These are phyloP conservation scores for Tremella mesenterica DNA, from an alignment of 768 basidiomycete genomes.

Conservation along the genomic window DNA sequence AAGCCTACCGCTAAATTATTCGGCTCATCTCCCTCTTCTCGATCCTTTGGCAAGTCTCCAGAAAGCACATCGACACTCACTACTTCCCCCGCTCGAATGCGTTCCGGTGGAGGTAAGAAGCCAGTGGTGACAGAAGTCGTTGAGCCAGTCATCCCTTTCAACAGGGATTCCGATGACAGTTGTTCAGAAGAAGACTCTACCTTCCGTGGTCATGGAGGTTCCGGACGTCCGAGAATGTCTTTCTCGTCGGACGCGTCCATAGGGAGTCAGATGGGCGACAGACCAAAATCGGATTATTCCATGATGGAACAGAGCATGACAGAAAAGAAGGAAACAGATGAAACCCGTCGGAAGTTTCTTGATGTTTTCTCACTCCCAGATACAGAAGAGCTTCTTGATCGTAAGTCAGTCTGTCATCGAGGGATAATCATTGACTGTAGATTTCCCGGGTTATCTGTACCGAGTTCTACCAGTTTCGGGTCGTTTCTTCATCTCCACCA, in stretches of 20 bases:
- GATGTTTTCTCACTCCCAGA: slow-evolving; percentile 77
- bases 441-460: slow-evolving; percentile 82
- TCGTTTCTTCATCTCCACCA: slow-evolving; percentile 79
- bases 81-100: not conserved
- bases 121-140: slow-evolving; percentile 29
- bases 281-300: slow-evolving; percentile 57
- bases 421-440: slow-evolving; percentile 47
- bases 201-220: not conserved
- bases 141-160: slow-evolving; percentile 16
- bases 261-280: slow-evolving; percentile 14
- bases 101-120: not conserved
- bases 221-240: slow-evolving; percentile 6
- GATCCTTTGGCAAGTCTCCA: slow-evolving; percentile 2
- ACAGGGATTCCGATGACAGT: slow-evolving; percentile 13
- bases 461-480: slow-evolving; percentile 83
- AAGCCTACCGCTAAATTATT: slow-evolving; percentile 32
- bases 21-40: slow-evolving; percentile 17
- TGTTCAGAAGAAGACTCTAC: slow-evolving; percentile 3
- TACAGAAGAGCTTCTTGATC: slow-evolving; percentile 74
- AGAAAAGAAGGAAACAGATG: slow-evolving; percentile 46
- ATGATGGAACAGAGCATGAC: slow-evolving; percentile 67
- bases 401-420: slow-evolving; percentile 51
- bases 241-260: slow-evolving; percentile 13
- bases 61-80: not conserved
- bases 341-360: slow-evolving; percentile 59